These are phyloP conservation scores for Fusarium tjaetaba DNA, from an alignment of 2,329 filamentous ascomycete species.

Conservation along the genomic window DNA sequence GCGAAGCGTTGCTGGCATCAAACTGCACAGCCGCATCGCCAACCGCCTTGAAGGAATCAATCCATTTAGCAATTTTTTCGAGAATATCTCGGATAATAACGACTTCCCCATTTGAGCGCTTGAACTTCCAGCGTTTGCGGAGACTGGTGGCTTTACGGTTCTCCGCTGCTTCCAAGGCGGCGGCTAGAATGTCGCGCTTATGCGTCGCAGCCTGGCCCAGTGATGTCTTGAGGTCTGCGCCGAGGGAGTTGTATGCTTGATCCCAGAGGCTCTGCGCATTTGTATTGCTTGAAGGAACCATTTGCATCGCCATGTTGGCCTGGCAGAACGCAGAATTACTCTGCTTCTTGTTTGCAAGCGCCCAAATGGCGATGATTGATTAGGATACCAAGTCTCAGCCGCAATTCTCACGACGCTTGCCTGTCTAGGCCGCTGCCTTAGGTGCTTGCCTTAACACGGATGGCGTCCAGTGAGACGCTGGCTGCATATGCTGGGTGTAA, in stretches of 20 bases:
- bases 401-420: not conserved
- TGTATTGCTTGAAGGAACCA: accelerated
- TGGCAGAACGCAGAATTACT: accelerated
- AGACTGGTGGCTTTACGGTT: not conserved
- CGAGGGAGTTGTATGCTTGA: not conserved
- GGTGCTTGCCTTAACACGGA: not conserved
- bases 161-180: not conserved
- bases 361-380: too few species aligned
- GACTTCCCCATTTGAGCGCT: not conserved
- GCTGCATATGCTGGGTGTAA: not conserved
- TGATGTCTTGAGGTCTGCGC: not conserved
- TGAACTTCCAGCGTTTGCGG: constrained; percentile 15
- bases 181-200: not conserved
- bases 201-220: not conserved
- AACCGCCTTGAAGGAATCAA: not conserved
- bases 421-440: too few species aligned
- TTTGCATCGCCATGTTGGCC: accelerated
- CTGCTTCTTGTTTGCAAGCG: not conserved
- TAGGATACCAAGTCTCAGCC: not conserved
- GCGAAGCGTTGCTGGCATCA: not conserved
- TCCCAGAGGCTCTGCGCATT: not conserved
- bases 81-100: constrained; percentile 11
- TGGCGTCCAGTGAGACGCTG: not conserved
- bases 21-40: constrained; percentile 2
- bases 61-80: constrained; percentile 10